Percentiles rank a stretch among this genome's conserved stretches.
These are phyloP conservation scores for Coix lacrymajobi DNA, from an alignment of 176 grass and related monocot genomes.

Conservation along the genomic window DNA sequence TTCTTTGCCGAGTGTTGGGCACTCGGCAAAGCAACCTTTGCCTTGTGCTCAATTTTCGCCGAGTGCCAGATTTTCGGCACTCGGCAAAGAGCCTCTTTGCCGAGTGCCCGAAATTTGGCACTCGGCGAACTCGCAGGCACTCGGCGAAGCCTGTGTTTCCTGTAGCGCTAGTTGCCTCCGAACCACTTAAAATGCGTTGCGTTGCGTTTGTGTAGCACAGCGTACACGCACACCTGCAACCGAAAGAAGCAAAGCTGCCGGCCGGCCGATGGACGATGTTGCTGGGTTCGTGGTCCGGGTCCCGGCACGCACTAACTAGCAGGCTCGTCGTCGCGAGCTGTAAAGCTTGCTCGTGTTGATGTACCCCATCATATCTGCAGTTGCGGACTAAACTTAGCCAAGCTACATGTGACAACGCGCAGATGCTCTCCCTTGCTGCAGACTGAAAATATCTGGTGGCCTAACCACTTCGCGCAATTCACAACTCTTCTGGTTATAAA, in stretches of 20 bases:
- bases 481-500: constrained; percentile 18
- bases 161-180: constrained; percentile 1
- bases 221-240: not conserved
- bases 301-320: not conserved
- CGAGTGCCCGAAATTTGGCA: no score
- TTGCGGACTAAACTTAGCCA: not conserved
- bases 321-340: constrained; percentile 4
- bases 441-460: constrained; percentile 18
- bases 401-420: no score
- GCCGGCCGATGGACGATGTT: not conserved
- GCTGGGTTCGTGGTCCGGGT: not conserved
- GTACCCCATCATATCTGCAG: not conserved
- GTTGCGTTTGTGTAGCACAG: not conserved
- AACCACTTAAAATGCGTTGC: not conserved
- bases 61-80: no score
- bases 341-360: not conserved
- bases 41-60: no score
- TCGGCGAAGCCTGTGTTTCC: no score
- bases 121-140: no score
- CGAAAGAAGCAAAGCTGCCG: not conserved
- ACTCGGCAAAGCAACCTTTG: no score
- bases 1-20: no score
- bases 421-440: no score
- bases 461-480: not conserved
- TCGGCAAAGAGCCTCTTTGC: no score